Base-by-base conservation (phyloP, 148 eudicot species). In the Linanthus parryae region DNA sequence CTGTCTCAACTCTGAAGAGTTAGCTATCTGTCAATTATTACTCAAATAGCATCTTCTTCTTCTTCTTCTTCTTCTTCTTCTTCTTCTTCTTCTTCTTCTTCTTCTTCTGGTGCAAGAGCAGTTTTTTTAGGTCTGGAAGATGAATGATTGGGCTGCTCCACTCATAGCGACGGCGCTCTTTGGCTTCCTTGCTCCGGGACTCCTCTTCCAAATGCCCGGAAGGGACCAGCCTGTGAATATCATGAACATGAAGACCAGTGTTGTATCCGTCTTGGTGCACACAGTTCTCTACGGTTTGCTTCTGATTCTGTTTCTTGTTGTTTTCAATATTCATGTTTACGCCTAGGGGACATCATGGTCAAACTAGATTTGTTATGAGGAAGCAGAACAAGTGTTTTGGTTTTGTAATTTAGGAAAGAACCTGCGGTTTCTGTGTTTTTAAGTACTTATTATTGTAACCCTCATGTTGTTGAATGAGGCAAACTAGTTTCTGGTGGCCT, bases 201-300 rank as follows among this genome's bases (percentile, higher is more conserved):
- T 88, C 59, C 46, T 88, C 43, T 22, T 88, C 43, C 96, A 88
- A 60, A 51, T 82, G 40, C 96, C 96, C 0, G 96, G 94, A 26
- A 84, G 75, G 64, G 61, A 79, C 11, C 42, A 49, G 10, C 62
- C 80, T 0, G 71, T 84, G 0, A 86, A 76, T 13, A 81, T 81
- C 63, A 63, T 88, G 68, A 81, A 77, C 73, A 81, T 88, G 94
- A 88, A 77, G 70, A 88, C 94, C 1, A 88, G 73, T 59, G 44
- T 69, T 1, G 70, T 63, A 2, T 73, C 96, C 43, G 70, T 88
- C 50, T 40, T 81, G 4, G 29, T 88, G 34, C 94, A 84, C 71
- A 65, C 72, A 18, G 59, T 84, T 52, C 42, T 88, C 35, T 88
- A 79, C 39, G 78, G 76, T 72, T 73, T 88, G 82, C 71, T 84